Evolutionary conservation across 108 stramenopile species (phyloP), one percentile per base, ranked within the genome.

Genomic region (Skeletonema grethae): DNA sequence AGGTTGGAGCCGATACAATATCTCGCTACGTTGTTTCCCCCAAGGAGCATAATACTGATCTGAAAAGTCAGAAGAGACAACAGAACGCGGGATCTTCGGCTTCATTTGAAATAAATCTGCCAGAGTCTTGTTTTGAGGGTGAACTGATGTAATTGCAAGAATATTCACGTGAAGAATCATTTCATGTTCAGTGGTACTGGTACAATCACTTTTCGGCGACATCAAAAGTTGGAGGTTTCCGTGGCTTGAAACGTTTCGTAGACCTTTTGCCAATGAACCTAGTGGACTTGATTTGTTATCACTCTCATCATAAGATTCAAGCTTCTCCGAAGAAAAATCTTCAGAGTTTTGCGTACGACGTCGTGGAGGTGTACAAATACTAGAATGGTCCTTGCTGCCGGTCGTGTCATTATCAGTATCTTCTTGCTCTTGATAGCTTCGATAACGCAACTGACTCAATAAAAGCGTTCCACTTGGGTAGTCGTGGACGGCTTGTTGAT

Each of bases 121-220:
- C 2, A 85, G 53, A 36, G 84, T 78, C 62, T 80, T 78, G 67
- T 92, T 91, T 70, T 95, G 95, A 22, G 88, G 81, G 69, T 95
- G 94, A 12, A 95, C 72, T 7, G 91, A 90, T n/a, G 95, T 86
- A 30, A 90, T 79, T 7, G 89, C 90, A 30, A 90, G 63, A 32
- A 90, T 75, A 36, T 82, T 79, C 24, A 62, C 60, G 28, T 62
- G 63, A 63, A 77, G 71, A 61, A 72, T 38, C 57, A 82, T 72
- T 39, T 72, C 64, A 3, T 59, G 39, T 45, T 58, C 65, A 35
- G 68, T 25, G 22, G 66, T 48, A 63, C 45, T 24, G 18, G 46
- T 5, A n/a, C 20, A 53, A 22, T 20, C 22, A 53, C 50, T 53
- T 13, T 60, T 68, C 25, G 34, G 36, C 7, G 43, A 35, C 16